phyloP scores from a whole-genome alignment of 1,284 basidiomycete species.

The Puccinia coronata region DNA sequence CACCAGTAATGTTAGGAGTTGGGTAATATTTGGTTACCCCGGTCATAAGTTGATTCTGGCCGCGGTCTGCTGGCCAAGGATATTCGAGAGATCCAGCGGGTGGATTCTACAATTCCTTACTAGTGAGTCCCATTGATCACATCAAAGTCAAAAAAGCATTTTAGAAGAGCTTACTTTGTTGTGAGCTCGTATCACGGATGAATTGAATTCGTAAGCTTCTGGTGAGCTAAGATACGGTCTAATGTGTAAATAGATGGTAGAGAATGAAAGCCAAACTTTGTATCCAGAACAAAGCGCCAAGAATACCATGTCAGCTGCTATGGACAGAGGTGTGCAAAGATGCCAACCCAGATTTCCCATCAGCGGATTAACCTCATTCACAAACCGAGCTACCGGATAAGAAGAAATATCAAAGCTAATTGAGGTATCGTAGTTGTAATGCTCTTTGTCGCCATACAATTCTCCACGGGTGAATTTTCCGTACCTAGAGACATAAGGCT shows the following conservation, averaged over 20 bases:
- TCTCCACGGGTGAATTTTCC: slow-evolving; percentile 63
- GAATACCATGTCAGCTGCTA: background rate
- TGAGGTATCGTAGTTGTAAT: slow-evolving; percentile 66
- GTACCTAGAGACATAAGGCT: slow-evolving; percentile 66
- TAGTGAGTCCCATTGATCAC: too few species aligned
- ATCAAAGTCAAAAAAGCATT: too few species aligned
- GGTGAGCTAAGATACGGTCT: slow-evolving; percentile 65
- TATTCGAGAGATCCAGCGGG: slow-evolving; percentile 54
- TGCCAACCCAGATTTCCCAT: background rate
- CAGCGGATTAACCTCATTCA: slow-evolving; percentile 62
- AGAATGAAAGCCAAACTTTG: slow-evolving; percentile 67
- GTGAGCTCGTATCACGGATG: slow-evolving; percentile 65
- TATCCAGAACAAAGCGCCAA: background rate
- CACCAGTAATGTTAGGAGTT: slow-evolving; percentile 35
- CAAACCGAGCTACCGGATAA: slow-evolving; percentile 65
- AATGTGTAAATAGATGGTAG: slow-evolving; percentile 69
- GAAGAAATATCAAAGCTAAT: slow-evolving; percentile 66
- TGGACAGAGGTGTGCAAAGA: too few species aligned
- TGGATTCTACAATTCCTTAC: slow-evolving; percentile 51
- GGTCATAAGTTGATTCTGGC: slow-evolving; percentile 52
- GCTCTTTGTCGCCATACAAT: slow-evolving; percentile 67
- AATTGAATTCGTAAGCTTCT: slow-evolving; percentile 67
- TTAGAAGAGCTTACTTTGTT: slow-evolving; percentile 62
- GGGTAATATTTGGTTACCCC: slow-evolving; percentile 51
- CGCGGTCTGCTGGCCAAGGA: slow-evolving; percentile 53